phyloP scores from a whole-genome alignment of 1,284 basidiomycete genomes.

The Grifola frondosa region DNA sequence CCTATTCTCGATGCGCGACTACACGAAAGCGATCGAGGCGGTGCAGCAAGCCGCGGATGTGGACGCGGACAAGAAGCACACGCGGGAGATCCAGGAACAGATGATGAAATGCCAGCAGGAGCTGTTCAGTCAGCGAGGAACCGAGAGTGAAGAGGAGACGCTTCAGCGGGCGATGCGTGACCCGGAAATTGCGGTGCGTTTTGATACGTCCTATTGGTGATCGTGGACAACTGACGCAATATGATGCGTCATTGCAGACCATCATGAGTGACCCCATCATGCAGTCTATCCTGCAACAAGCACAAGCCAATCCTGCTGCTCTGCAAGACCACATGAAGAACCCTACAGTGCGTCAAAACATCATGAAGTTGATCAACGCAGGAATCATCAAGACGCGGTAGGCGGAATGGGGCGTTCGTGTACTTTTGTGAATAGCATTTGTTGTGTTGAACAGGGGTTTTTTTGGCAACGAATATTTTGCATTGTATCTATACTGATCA shows the following conservation, averaged over 20 bases:
- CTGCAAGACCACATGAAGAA: conserved; percentile 98
- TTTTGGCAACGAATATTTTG: conserved; percentile 14
- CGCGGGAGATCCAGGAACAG: conserved; percentile 77
- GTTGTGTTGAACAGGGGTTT: conserved; percentile 17
- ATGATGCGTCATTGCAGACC: conserved; percentile 44
- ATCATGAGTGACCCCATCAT: conserved; percentile 89
- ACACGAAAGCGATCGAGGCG: conserved; percentile 83
- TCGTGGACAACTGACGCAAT: conserved; percentile 4
- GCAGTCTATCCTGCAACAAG: conserved; percentile 94
- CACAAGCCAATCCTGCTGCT: conserved; percentile 86
- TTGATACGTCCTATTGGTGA: not conserved
- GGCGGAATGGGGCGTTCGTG: conserved; percentile 17
- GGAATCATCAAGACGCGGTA: conserved; percentile 85
- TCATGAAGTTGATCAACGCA: conserved; percentile 91
- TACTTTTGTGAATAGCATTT: conserved; percentile 14
- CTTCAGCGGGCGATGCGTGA: conserved; percentile 94
- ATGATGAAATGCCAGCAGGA: conserved; percentile 82
- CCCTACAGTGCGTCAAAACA: conserved; percentile 79
- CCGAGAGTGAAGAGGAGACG: conserved; percentile 92
- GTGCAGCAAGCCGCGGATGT: conserved; percentile 73
- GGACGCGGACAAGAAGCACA: conserved; percentile 79
- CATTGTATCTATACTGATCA: conserved; percentile 23
- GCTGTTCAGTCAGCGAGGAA: conserved; percentile 77
- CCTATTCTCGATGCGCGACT: conserved; percentile 89
- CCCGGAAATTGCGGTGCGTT: conserved; percentile 83